A percentile compares a stretch with the other conserved stretches of the same genome.
These are phyloP conservation scores for Alternaria solani DNA, from an alignment of 2,329 filamentous ascomycete species.

Conservation along the genomic window DNA sequence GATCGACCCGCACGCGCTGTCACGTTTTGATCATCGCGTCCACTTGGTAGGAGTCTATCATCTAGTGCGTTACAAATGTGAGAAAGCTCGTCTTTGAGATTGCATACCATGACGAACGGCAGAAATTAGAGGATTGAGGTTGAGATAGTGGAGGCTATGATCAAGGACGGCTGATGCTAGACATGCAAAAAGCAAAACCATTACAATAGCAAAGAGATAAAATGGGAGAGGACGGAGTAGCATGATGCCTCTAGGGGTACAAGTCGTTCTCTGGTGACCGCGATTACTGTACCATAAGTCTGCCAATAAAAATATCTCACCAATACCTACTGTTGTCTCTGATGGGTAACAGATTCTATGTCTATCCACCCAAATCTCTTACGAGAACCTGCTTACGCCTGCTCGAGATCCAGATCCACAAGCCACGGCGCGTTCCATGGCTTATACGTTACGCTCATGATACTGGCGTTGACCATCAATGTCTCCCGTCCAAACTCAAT, in stretches of 20 bases:
- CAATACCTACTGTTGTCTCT: not conserved
- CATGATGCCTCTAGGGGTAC: not conserved
- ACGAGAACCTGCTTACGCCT: constrained; percentile 5
- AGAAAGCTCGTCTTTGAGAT: not conserved
- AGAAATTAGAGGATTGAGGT: not conserved
- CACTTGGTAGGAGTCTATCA: not conserved
- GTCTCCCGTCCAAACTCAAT: constrained; percentile 61
- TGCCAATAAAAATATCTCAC: not conserved
- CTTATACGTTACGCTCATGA: constrained; percentile 60
- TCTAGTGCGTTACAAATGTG: not conserved
- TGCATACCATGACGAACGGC: not conserved
- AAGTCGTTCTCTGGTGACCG: not conserved
- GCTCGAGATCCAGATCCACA: constrained; percentile 60
- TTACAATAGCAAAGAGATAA: not conserved
- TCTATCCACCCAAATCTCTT: not conserved
- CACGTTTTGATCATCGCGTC: constrained; percentile 8
- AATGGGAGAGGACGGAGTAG: not conserved
- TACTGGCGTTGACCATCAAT: constrained; percentile 66
- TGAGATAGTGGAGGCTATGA: not conserved
- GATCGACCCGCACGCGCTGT: constrained; percentile 12
- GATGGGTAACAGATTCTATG: too few relatives aligned
- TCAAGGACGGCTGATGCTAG: not conserved
- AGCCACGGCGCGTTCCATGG: constrained; percentile 64
- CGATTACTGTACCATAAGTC: not conserved
- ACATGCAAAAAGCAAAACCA: not conserved